Conservation (phyloP, 352 stramenopile genomes). For the Phytophthora syringae region DNA sequence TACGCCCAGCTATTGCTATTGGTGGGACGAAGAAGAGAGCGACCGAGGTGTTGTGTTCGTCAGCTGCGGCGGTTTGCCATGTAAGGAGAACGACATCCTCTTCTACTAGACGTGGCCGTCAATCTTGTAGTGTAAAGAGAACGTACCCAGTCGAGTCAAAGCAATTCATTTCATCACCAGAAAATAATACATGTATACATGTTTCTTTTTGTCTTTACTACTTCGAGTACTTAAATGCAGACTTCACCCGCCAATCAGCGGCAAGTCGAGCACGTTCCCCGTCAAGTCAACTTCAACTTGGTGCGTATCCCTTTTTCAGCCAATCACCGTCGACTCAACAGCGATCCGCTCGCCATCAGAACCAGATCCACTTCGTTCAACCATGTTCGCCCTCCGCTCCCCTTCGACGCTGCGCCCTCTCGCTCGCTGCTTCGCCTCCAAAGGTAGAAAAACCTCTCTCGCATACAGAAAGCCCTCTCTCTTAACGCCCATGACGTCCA, state of each 20-base stretch:
- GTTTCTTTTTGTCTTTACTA: too few species aligned
- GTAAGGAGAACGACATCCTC: too few species aligned
- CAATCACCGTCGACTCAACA: constrained; percentile 11
- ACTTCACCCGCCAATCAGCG: too few species aligned
- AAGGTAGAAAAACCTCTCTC: constrained; percentile 36
- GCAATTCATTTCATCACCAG: too few species aligned
- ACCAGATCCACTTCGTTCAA: constrained; percentile 13
- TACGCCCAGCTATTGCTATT: constrained; percentile 40
- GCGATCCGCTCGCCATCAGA: constrained; percentile 12
- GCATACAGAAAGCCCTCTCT: background rate
- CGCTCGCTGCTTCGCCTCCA: constrained; percentile 58
- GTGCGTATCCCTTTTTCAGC: background rate
- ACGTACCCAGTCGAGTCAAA: too few species aligned
- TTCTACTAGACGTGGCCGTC: too few species aligned
- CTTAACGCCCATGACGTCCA: constrained; percentile 5
- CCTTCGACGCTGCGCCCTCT: constrained; percentile 31
- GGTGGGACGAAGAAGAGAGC: constrained; percentile 40
- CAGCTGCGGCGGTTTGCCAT: constrained; percentile 11
- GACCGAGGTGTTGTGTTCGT: constrained; percentile 29
- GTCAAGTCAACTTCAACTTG: constrained; percentile 14
- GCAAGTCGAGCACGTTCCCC: too few species aligned
- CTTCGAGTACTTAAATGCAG: too few species aligned
- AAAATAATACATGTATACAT: too few species aligned
- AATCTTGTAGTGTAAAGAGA: too few species aligned
- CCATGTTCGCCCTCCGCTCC: constrained; percentile 64